Evolutionary conservation across 108 stramenopile species (phyloP), one percentile per base, ranked within the genome.

Genomic region (Discostella pseudostelligera): DNA sequence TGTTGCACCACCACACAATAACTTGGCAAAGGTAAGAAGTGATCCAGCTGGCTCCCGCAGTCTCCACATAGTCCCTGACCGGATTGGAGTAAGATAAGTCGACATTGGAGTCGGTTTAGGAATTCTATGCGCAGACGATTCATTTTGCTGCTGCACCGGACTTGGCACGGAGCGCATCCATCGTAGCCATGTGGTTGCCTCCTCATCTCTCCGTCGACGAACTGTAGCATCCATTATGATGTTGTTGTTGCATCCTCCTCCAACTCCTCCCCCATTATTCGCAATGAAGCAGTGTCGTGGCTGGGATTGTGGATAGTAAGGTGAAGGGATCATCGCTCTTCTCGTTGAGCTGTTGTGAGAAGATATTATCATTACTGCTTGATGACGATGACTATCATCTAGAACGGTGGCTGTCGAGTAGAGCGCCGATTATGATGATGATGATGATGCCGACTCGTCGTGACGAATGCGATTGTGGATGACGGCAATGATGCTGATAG

Each of bases 1-100:
- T 3, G 80, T 83, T 12, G 77, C 80, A 17, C 87, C 90, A 28
- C 87, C 91, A 59, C 81, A 94, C 16, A 96, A 65, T 8, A 93
- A 64, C 37, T 87, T 93, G 8, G 92, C 93, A 61, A 90, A 87
- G 9, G 86, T 83, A 32, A 88, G 75, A 32, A 88, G 4, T n/a
- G 86, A 56, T 12, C 84, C 84, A 7, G 81, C 47, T 1, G 84
- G 68, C 40, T 82, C 76, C 7, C 39, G 14, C 9, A 74, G 5
- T 80, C 73, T 8, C 56, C 59, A 12, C 58, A 39, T 65, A 88
- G 56, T 1, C 56, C 28, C 25, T 46, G 48, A 11, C 90, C 90
- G 13, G 85, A 86, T 17, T 87, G 87, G 25, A 91, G 46, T 4
- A 86, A 45, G 6, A 88, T 76, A 1, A 91, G 20, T 35, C 81